These are phyloP conservation scores for Parmelia sp. DNA, from an alignment of 495 filamentous ascomycete species.

Conservation along the genomic window DNA sequence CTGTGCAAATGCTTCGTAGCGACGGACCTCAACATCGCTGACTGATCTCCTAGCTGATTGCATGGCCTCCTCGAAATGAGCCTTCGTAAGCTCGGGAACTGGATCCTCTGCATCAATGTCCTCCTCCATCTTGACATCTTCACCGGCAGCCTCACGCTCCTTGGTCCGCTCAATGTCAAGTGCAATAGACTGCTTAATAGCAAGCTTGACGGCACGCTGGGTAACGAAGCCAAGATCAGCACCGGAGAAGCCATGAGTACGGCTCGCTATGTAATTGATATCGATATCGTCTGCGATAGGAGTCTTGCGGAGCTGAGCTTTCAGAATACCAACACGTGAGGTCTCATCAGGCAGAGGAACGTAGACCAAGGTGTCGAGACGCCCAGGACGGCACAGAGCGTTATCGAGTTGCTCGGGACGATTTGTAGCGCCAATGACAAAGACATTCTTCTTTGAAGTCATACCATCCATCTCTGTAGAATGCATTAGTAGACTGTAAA, in stretches of 20 bases:
- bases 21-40: constrained; percentile 90
- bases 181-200: constrained; percentile 95
- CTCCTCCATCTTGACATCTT: constrained; percentile 72
- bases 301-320: constrained; percentile 96
- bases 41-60: constrained; percentile 85
- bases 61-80: constrained; percentile 99
- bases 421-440: constrained; percentile 98
- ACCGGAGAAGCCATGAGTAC: constrained; percentile 98
- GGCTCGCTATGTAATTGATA: constrained; percentile 84
- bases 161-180: constrained; percentile 82
- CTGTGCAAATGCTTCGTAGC: constrained; percentile 97
- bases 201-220: constrained; percentile 97
- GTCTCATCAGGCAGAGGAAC: constrained; percentile 89
- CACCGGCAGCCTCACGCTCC: constrained; percentile 79
- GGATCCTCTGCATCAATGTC: constrained; percentile 78
- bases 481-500: constrained; percentile 37
- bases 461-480: constrained; percentile 93
- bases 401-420: constrained; percentile 97
- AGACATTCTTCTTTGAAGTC: constrained; percentile 99
- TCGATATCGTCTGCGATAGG: constrained; percentile 85
- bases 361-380: constrained; percentile 97
- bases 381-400: constrained; percentile 93
- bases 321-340: constrained; percentile 81
- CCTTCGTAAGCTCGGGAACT: constrained; percentile 91
- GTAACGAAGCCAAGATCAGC: constrained; percentile 99